Conservation (phyloP, 768 basidiomycete genomes). For the Mycena floridula region DNA sequence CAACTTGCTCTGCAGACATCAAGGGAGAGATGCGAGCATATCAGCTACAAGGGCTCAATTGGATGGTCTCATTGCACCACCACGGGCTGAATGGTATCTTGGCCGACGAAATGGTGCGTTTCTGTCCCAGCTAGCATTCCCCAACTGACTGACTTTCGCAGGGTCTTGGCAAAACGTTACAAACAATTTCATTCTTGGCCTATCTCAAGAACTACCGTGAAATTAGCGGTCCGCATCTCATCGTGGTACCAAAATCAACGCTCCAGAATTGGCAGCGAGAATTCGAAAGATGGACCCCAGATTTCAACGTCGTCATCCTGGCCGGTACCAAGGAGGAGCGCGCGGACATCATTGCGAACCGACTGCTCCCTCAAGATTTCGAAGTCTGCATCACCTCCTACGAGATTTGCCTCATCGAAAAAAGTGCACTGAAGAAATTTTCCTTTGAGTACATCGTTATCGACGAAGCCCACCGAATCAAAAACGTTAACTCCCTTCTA, state of each 20-base stretch:
- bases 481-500: conserved; percentile 95
- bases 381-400: conserved; percentile 95
- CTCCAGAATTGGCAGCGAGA: conserved; percentile 97
- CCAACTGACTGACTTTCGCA: conserved; percentile 19
- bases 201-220: conserved; percentile 85
- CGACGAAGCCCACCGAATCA: conserved; percentile 98
- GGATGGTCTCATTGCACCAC: conserved; percentile 95
- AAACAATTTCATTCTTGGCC: conserved; percentile 95
- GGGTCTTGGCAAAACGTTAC: conserved; percentile 97
- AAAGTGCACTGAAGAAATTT: conserved; percentile 87
- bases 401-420: conserved; percentile 95
- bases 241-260: conserved; percentile 98
- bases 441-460: conserved; percentile 97
- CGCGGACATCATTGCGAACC: conserved; percentile 67
- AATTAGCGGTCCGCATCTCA: conserved; percentile 79
- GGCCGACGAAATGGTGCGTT: conserved; percentile 86
- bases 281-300: conserved; percentile 86
- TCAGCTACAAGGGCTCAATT: conserved; percentile 93
- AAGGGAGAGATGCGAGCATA: conserved; percentile 89
- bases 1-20: conserved; percentile 53
- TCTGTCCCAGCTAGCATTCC: not conserved
- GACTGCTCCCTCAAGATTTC: conserved; percentile 83
- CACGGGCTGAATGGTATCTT: conserved; percentile 96
- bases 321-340: conserved; percentile 91
- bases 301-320: conserved; percentile 74